Conservation (phyloP, 345 rosid species). For the Sonneratia caseolaris region DNA sequence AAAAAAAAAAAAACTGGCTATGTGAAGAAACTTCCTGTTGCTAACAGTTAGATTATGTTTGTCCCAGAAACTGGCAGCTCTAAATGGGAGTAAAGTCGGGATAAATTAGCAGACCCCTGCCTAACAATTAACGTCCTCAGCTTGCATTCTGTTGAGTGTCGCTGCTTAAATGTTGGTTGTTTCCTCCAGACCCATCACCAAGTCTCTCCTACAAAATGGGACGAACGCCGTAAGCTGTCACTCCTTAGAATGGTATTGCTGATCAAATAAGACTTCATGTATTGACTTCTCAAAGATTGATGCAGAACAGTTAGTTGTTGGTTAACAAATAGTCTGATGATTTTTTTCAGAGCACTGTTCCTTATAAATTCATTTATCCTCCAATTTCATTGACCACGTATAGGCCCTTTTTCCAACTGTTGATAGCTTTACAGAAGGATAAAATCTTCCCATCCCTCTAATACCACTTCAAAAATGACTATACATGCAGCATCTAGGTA, state of each 20-base stretch:
- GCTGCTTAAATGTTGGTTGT: conserved; percentile 29
- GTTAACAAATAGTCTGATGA: neutral
- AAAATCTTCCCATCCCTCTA: neutral
- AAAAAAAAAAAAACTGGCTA: conserved; percentile 17
- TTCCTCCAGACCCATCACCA: conserved; percentile 38
- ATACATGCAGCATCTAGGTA: neutral
- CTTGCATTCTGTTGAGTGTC: conserved; percentile 30
- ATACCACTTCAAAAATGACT: neutral
- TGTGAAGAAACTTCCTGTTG: conserved; percentile 24
- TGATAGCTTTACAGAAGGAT: neutral
- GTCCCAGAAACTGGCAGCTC: conserved; percentile 9
- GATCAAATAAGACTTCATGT: too few relatives aligned
- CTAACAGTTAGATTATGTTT: conserved; percentile 39
- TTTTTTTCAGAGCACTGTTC: neutral
- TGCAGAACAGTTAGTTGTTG: too few relatives aligned
- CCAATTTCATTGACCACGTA: neutral
- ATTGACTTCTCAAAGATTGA: too few relatives aligned
- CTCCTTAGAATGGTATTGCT: neutral
- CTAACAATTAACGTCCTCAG: conserved; percentile 5
- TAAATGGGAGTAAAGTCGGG: too few relatives aligned
- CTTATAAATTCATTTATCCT: neutral
- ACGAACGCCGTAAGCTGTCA: too few relatives aligned
- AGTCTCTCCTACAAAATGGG: conserved; percentile 53
- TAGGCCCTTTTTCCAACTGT: neutral
- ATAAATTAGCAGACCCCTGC: too few relatives aligned